Conservation (phyloP, 2,329 filamentous ascomycete genomes). For the Claviceps sp. region DNA sequence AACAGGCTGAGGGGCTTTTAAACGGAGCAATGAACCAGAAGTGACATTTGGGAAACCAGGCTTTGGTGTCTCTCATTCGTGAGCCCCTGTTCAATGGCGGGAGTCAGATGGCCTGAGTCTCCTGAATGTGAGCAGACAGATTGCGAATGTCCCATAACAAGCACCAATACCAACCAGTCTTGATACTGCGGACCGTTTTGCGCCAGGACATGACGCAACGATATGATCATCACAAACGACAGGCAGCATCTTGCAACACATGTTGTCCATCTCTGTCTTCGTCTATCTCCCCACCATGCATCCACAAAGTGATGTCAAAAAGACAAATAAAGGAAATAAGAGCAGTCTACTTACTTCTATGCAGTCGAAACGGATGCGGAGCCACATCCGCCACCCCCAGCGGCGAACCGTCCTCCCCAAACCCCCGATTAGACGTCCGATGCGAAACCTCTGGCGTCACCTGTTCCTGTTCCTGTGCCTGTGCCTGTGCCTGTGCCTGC, state of each 20-base stretch:
- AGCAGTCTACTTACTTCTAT: constrained; percentile 19
- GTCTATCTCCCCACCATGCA: not conserved
- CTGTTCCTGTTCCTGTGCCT: constrained; percentile 5
- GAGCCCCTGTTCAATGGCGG: not conserved
- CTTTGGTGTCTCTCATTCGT: not conserved
- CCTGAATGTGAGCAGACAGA: not conserved
- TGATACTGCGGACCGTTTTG: not conserved
- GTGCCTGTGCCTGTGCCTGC: constrained; percentile 4
- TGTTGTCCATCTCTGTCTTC: not conserved
- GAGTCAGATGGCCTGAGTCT: not conserved
- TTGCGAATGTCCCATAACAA: not conserved
- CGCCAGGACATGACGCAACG: not conserved
- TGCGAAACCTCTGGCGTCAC: constrained; percentile 9
- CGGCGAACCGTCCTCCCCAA: constrained; percentile 8
- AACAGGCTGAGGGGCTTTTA: not conserved
- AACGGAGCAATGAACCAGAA: not conserved
- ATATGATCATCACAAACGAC: not conserved
- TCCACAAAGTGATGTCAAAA: not conserved
- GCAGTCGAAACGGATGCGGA: constrained; percentile 24
- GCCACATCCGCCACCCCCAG: constrained; percentile 12
- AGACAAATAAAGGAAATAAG: not conserved
- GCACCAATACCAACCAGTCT: not conserved
- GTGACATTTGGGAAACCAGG: not conserved
- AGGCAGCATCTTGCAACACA: not conserved
- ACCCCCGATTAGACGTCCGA: constrained; percentile 8